Base-by-base conservation (phyloP, 331 rosid genomes). In the Cydonia oblonga region DNA sequence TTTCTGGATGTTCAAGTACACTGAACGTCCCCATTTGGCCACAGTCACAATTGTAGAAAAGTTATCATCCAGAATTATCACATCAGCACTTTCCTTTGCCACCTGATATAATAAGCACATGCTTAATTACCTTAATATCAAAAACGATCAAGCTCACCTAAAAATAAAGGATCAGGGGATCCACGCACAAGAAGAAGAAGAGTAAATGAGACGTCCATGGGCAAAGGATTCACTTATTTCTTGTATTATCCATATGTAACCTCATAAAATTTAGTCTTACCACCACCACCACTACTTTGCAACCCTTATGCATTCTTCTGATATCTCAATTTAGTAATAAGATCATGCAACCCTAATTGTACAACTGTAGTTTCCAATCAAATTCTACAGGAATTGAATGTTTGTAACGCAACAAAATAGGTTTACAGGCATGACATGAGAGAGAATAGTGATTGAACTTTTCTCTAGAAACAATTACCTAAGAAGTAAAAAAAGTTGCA, bases 61-160 rank as follows among this genome's bases (percentile, higher is more conserved):
- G 84, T 95, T 91, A 71, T 91, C 97, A 66, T 95, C 99, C 38
- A 95, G 79, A 82, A 95, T 91, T 70, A 95, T 88, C 42, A 95
- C 99, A 67, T 95, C 97, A 2, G 97, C 99, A 77, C 97, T 95
- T 88, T 91, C 97, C 78, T 95, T 95, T 12, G 99, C 99, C 11
- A 95, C 99, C 99, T 95, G 90, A 72, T 79, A 81, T 70, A 56
- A 53, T 67, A 28, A 18, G 30, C 35, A 75, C 25, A 35, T 46
- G 71, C 57, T 74, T 26, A 35, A 33, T 57, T 49, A 79, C 46
- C n/a, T 29, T 32, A 61, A 65, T 51, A 53, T 26, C 64, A 25
- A 54, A 66, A 62, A 52, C 12, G 42, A 9, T 38, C 42, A 38
- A 38, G n/a, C n/a, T n/a, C n/a, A n/a, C n/a, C n/a, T n/a, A n/a